Base-by-base conservation (phyloP, 306 rosid species). In the Datisca glomerata region DNA sequence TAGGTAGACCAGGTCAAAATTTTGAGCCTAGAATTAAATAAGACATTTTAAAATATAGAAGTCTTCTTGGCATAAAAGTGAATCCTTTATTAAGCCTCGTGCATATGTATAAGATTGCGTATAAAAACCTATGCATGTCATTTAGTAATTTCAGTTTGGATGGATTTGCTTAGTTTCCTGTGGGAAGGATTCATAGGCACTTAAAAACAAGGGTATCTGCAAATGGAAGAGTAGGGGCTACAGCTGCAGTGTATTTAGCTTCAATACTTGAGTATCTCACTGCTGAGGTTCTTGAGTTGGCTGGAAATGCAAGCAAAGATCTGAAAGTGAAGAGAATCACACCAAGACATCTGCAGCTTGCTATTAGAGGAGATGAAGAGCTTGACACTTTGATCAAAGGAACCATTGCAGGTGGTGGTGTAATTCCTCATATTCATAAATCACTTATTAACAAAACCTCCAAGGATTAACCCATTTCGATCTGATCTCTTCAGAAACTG, bases 331-430 rank as follows among this genome's bases (percentile, higher is more conserved):
- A 87, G 89, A 87, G 97, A 69, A 87, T 87, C 45, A 87, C 97
- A 9, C 97, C 97, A 8, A 71, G 97, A 65, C 97, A 87, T 59
- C 74, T 87, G 72, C 97, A 87, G 65, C 81, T 87, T 8, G 97
- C 97, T 0, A 87, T 87, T 8, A 60, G 97, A 44, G 97, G 97
- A 74, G 97, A 87, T 42, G 97, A 87, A 57, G 97, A 87, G 64
- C 89, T 87, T 1, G 97, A 87, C 63, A 87, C 94, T 2, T 93
- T 87, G 28, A 82, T 87, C 22, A 87, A 87, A 22, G 97, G 97
- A 5, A 87, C 97, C 24, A 87, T 87, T 72, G 97, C 97, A 43
- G 97, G 97, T 32, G 97, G 97, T 19, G 97, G 97, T 28, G 97
- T 87, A 49, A 87, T 87, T 39, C 97, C 97, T 51, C 97, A 87